Conservation (phyloP, 768 basidiomycete species). For the Lepiota brunneoincarnata region DNA sequence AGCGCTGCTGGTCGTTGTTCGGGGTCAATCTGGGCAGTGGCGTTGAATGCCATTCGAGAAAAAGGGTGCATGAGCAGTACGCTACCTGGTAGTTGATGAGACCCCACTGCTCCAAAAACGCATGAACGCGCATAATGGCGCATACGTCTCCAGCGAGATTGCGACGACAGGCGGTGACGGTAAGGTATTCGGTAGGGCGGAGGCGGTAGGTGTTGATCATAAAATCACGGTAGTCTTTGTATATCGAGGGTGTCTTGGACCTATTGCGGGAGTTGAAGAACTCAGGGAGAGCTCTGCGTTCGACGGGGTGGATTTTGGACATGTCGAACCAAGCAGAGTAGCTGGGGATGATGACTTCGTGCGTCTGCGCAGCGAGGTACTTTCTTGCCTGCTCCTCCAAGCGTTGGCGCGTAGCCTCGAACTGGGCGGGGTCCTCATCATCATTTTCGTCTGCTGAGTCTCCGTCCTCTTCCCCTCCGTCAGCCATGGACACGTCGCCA, state of each 20-base stretch:
- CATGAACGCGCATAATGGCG: slow-evolving; percentile 98
- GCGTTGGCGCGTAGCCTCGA: slow-evolving; percentile 74
- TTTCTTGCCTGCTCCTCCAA: slow-evolving; percentile 88
- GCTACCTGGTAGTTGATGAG: slow-evolving; percentile 95
- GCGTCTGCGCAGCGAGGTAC: slow-evolving; percentile 95
- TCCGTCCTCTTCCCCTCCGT: slow-evolving; percentile 70
- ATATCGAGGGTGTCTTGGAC: slow-evolving; percentile 93
- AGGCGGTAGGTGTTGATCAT: slow-evolving; percentile 99
- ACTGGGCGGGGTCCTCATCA: slow-evolving; percentile 81
- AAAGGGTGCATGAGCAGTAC: background rate
- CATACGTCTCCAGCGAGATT: slow-evolving; percentile 98
- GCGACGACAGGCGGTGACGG: slow-evolving; percentile 93
- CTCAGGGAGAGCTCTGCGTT: slow-evolving; percentile 90
- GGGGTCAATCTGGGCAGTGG: slow-evolving; percentile 78
- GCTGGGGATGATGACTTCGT: slow-evolving; percentile 95
- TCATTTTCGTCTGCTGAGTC: slow-evolving; percentile 82
- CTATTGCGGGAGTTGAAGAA: slow-evolving; percentile 97
- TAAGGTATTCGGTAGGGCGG: slow-evolving; percentile 92
- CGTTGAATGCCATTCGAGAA: slow-evolving; percentile 3
- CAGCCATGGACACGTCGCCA: slow-evolving; percentile 75
- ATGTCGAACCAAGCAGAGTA: slow-evolving; percentile 99
- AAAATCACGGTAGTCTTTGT: slow-evolving; percentile 99
- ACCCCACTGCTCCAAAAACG: slow-evolving; percentile 98
- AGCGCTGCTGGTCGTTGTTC: slow-evolving; percentile 92
- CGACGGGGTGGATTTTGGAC: slow-evolving; percentile 89